phyloP scores from a whole-genome alignment of 805 yeast species.

The Teunomyces gatunensis region DNA sequence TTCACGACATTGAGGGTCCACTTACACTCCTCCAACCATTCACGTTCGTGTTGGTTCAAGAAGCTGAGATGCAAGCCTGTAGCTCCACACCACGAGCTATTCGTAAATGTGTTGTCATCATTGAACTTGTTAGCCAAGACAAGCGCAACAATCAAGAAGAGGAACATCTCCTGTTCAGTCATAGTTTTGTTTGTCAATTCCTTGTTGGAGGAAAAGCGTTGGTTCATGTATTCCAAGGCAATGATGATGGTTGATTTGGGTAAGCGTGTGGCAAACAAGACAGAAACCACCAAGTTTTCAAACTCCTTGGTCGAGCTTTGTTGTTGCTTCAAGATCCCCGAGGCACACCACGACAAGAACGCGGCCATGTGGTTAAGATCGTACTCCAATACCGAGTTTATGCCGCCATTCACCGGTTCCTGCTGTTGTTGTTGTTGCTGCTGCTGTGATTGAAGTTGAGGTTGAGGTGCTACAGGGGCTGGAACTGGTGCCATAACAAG shows the following conservation, averaged over 20 bases:
- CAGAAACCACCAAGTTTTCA: conserved; percentile 58
- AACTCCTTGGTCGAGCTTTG: conserved; percentile 48
- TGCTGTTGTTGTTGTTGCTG: conserved; percentile 1
- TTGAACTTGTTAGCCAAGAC: conserved; percentile 90
- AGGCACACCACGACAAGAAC: conserved; percentile 72
- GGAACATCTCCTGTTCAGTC: conserved; percentile 43
- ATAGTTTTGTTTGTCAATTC: conserved; percentile 12
- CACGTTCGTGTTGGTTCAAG: conserved; percentile 66
- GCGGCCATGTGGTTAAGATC: conserved; percentile 75
- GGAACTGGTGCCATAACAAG: neutral
- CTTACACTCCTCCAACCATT: conserved; percentile 60
- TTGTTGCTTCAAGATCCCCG: conserved; percentile 59
- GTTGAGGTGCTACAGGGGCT: neutral
- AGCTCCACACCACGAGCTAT: conserved; percentile 95
- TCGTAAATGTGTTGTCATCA: conserved; percentile 95
- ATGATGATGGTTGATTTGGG: conserved; percentile 79
- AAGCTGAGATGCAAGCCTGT: conserved; percentile 66
- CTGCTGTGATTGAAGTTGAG: neutral
- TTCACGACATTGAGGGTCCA: conserved; percentile 54
- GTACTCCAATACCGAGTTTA: conserved; percentile 73
- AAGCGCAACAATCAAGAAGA: conserved; percentile 62
- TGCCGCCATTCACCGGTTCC: conserved; percentile 60
- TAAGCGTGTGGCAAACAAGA: conserved; percentile 81
- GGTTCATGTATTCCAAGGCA: conserved; percentile 75
- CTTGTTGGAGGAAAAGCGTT: conserved; percentile 42